Evolutionary conservation across 129 eudicot genomes (phyloP).

Genomic region (Gnaphalium uliginosum): DNA sequence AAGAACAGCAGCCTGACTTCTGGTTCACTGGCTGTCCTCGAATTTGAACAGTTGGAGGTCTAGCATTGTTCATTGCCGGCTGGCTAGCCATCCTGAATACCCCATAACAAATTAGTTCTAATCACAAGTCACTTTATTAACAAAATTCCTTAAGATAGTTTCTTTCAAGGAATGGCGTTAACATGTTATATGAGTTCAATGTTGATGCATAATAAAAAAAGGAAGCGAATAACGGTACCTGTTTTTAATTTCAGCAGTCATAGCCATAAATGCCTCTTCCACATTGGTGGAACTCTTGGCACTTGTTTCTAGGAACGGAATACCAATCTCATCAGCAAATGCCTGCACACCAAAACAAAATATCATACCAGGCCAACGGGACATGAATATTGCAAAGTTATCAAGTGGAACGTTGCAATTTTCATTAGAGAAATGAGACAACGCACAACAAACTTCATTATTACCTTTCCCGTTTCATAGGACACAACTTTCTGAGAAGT

Average conservation of each 20-base stretch:
- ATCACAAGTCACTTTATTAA: constrained; percentile 3
- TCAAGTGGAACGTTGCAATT: neutral
- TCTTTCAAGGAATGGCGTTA: neutral
- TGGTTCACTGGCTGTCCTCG: constrained; percentile 93
- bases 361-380: neutral
- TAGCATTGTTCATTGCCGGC: constrained; percentile 72
- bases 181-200: constrained; percentile 4
- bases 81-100: constrained; percentile 91
- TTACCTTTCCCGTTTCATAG: constrained; percentile 83
- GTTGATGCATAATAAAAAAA: neutral
- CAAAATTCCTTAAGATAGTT: neutral
- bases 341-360: constrained; percentile 50
- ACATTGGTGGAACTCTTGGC: constrained; percentile 91
- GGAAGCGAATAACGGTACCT: constrained; percentile 42
- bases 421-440: neutral
- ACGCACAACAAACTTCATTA: neutral
- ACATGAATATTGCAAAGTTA: neutral
- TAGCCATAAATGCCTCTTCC: constrained; percentile 98
- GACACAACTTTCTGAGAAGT: constrained; percentile 89
- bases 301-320: constrained; percentile 95
- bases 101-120: constrained; percentile 7
- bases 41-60: constrained; percentile 82
- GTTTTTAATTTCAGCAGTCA: constrained; percentile 86
- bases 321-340: constrained; percentile 96
- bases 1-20: constrained; percentile 87